Conservation (phyloP, 352 stramenopile genomes). For the Aphanomyces euteiches region DNA sequence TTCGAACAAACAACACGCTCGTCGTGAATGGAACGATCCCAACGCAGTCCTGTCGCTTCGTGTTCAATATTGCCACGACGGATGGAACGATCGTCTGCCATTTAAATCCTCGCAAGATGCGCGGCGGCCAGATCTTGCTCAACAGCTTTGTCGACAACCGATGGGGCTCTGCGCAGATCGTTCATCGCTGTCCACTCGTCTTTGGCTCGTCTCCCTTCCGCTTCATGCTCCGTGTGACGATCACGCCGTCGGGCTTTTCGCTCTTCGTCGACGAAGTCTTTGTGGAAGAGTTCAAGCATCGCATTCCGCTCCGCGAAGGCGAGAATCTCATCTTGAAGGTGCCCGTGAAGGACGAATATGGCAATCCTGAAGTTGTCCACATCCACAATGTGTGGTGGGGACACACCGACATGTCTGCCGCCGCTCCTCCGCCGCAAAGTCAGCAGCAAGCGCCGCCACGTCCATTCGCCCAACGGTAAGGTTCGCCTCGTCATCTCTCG, state of each 20-base stretch:
- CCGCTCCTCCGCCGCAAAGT: neutral
- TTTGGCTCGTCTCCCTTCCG: constrained; percentile 51
- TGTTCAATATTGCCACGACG: constrained; percentile 76
- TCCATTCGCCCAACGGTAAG: constrained; percentile 30
- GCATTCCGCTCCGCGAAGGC: constrained; percentile 75
- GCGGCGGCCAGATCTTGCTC: constrained; percentile 62
- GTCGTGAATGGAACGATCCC: constrained; percentile 76
- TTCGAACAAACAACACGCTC: constrained; percentile 81
- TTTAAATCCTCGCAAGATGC: constrained; percentile 66
- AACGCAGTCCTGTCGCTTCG: constrained; percentile 54
- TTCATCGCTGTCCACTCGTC: constrained; percentile 59
- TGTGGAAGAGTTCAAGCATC: constrained; percentile 79
- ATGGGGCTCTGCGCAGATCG: constrained; percentile 64
- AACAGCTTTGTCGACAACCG: constrained; percentile 80
- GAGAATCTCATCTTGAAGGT: constrained; percentile 76
- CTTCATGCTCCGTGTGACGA: constrained; percentile 71
- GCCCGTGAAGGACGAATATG: constrained; percentile 69
- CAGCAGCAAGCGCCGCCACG: neutral
- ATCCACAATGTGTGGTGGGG: constrained; percentile 84
- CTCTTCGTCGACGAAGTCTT: constrained; percentile 80
- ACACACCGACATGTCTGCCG: constrained; percentile 52
- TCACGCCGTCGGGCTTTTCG: constrained; percentile 64
- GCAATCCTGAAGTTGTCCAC: constrained; percentile 60
- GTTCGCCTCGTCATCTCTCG: constrained; percentile 32
- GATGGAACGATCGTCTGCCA: constrained; percentile 74